A percentile compares a stretch with the other conserved stretches of the same genome.
phyloP scores from a whole-genome alignment of 2,329 filamentous ascomycete genomes.

The Capronia epimyces region DNA sequence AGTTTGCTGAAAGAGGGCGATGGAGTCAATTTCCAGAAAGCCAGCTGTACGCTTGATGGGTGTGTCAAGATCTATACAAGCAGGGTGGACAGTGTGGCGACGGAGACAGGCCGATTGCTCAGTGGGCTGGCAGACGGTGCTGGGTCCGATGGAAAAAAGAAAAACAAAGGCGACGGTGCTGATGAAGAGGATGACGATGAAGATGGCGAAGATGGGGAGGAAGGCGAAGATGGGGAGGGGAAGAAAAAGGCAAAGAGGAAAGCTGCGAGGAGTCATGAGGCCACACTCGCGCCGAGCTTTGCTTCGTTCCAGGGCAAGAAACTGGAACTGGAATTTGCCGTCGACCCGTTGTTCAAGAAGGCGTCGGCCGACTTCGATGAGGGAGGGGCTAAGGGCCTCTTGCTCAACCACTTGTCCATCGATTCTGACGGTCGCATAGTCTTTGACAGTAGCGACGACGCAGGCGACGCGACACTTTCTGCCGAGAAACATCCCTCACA shows the following conservation, averaged over 20 bases:
- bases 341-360: constrained; percentile 98
- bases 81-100: constrained; percentile 94
- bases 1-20: constrained; percentile 92
- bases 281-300: constrained; percentile 87
- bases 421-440: constrained; percentile 88
- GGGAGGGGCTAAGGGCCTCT: constrained; percentile 87
- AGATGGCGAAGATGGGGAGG: constrained; percentile 54
- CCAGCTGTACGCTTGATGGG: constrained; percentile 92
- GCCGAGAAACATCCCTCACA: constrained; percentile 17
- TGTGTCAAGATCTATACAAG: constrained; percentile 99
- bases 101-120: constrained; percentile 89
- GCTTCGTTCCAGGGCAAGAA: constrained; percentile 88
- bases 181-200: constrained; percentile 62
- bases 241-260: constrained; percentile 66
- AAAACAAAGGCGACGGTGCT: constrained; percentile 57
- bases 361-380: constrained; percentile 98
- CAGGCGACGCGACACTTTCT: constrained; percentile 47
- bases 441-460: constrained; percentile 95
- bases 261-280: constrained; percentile 75
- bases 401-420: constrained; percentile 95
- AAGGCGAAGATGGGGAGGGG: constrained; percentile 42
- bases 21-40: constrained; percentile 96
- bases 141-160: constrained; percentile 61
- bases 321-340: constrained; percentile 91
- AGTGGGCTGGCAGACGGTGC: constrained; percentile 78